A percentile compares a stretch with the other conserved stretches of the same genome.
Evolutionary conservation across 192 early-diverging fungal genomes (phyloP).

Genomic region (Haplosporangium gracile): DNA sequence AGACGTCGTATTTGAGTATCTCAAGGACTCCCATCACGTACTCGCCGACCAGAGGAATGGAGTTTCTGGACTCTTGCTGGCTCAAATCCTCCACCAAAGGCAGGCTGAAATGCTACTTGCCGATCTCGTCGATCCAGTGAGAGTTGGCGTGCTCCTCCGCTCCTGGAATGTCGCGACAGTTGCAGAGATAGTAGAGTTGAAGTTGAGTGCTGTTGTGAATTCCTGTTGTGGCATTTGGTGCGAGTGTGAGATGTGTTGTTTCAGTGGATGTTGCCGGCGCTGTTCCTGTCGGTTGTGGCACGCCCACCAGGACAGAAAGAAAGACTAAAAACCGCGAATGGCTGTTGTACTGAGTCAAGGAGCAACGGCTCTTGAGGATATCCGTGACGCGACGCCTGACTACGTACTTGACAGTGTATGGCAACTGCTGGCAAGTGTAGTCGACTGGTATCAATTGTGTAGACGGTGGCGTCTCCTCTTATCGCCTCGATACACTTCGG

Average conservation of each 20-base stretch:
- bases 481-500: too few relatives aligned
- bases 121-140: conserved; percentile 10
- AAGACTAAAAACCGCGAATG: background rate
- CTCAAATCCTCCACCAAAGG: background rate
- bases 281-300: background rate
- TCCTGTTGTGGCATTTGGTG: background rate
- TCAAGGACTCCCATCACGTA: conserved; percentile 32
- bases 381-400: too few relatives aligned
- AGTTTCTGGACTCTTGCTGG: background rate
- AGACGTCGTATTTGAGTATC: conserved; percentile 24
- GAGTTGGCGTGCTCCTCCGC: background rate
- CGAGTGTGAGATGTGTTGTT: too few relatives aligned
- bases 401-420: too few relatives aligned
- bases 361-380: too few relatives aligned
- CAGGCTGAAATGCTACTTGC: background rate
- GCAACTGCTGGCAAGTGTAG: too few relatives aligned
- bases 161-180: conserved; percentile 22
- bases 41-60: background rate
- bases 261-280: too few relatives aligned
- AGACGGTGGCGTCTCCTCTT: background rate
- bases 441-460: too few relatives aligned
- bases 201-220: background rate
- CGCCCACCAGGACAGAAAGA: background rate
- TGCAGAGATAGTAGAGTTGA: conserved; percentile 25
- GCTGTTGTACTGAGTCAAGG: too few relatives aligned